Evolutionary conservation across 306 rosid genomes (phyloP).

Genomic region (Urtica urens): DNA sequence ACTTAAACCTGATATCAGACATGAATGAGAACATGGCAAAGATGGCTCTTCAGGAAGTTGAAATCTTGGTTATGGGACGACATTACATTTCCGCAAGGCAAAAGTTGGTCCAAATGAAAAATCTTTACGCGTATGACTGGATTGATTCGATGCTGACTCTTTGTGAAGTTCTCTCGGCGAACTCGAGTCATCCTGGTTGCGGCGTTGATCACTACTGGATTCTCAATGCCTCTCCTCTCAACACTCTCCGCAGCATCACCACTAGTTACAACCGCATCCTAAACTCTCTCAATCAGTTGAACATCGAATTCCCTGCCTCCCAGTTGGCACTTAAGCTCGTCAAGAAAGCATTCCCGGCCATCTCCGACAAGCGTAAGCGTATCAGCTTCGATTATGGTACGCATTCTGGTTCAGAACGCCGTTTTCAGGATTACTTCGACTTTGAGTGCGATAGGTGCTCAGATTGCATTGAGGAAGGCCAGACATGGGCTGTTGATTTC

Average conservation of each 20-base stretch:
- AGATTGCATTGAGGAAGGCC: constrained; percentile 5
- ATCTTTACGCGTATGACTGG: not conserved
- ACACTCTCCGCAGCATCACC: not conserved
- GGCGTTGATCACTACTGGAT: constrained; percentile 17
- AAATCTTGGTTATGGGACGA: not conserved
- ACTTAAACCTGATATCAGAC: too few species aligned
- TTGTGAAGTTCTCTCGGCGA: constrained; percentile 11
- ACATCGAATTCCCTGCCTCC: constrained; percentile 3
- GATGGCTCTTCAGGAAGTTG: constrained; percentile 12
- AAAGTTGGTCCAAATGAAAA: not conserved
- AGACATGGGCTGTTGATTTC: constrained; percentile 15
- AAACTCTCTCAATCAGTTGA: not conserved
- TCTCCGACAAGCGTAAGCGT: constrained; percentile 2
- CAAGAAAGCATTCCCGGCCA: constrained; percentile 5
- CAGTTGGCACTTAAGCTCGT: constrained; percentile 13
- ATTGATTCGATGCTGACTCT: constrained; percentile 12
- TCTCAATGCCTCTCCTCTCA: constrained; percentile 7
- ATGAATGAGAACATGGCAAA: not conserved
- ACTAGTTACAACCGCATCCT: constrained; percentile 1
- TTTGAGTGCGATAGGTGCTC: constrained; percentile 8
- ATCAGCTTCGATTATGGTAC: not conserved
- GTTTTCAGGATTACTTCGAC: constrained; percentile 6
- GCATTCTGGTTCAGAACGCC: not conserved
- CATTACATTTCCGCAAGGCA: constrained; percentile 10
- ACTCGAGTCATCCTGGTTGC: constrained; percentile 4